Evolutionary conservation across 2,329 filamentous ascomycete species (phyloP), one percentile per base, ranked within the genome.

Genomic region (Fusarium sp.): DNA sequence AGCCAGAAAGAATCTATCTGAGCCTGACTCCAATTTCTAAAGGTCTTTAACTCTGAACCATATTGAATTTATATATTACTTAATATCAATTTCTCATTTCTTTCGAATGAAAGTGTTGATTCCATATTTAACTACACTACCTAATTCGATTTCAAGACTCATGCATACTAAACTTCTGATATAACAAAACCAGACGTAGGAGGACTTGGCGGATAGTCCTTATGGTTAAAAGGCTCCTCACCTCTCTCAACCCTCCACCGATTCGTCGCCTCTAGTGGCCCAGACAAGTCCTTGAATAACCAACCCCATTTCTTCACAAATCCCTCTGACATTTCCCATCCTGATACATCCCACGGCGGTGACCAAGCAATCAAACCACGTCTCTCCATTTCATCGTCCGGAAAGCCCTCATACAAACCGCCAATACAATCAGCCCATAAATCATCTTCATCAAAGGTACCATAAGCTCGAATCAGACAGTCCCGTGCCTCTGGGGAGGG

Each of bases 371-470:
- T 78, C 7, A 85, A 75, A 31, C 83, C 83, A 21, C 80, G 78
- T 37, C 77, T 75, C 73, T 81, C 78, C 41, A 84, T 66, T 72
- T 85, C 83, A 39, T 82, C 78, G 55, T 83, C 82, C 4, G 82
- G 82, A 65, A 83, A 84, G 11, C 83, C 83, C 68, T 85, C 82
- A 69, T 78, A 85, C 25, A 85, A 69, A 2, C 82, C 83, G 5
- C 83, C 83, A 59, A 83, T 78, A 41, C 78, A 79, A 75, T 85
- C 84, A 16, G 78, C 75, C 81, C 83, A 85, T 18, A 85, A 76
- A 18, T 82, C 83, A 60, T 84, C 82, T 38, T 84, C 82, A 63
- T 85, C 82, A 39, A 83, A 84, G 0, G 51, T 54, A 0, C 66
- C 66, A 7, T 35, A 10, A 5, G 66, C 66, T 15, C n/a, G 41